Evolutionary conservation across 225 moss, liverwort and hornwort species (phyloP), one percentile per base, ranked within the genome.

Genomic region (Asterella californica): DNA sequence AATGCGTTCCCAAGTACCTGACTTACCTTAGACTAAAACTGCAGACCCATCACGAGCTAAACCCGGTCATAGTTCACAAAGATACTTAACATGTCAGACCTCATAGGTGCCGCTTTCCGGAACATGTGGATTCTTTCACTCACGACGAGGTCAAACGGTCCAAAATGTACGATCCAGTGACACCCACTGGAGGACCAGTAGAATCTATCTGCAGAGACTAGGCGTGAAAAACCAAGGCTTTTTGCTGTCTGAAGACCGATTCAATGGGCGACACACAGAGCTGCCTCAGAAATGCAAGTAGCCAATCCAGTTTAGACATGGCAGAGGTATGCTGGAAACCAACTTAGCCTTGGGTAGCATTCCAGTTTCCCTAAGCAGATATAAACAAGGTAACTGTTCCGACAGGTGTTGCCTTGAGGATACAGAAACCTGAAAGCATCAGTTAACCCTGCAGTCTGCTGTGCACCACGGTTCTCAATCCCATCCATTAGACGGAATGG

Each of bases 291-390:
- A 54, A 30, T 55, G 30, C 79, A 53, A 53, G 27, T 54, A 79
- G 38, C 52, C 50, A 47, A 6, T 50, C 68, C 24, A 54, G 69
- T 54, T 53, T 79, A 70, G 79, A 79, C 54, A 52, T 79, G 68
- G 79, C 50, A 25, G 48, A 79, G 79, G 79, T 79, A 79, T 42
- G 79, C 29, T 78, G 30, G n/a, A 53, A n/a, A n/a, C 50, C 53
- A 34, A 53, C 60, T 1, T 2, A 38, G 53, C 33, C 32, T 32
- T 52, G 52, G 18, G 75, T 53, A 54, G 1, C 18, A 55, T n/a
- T 52, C 27, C 24, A 46, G 5, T 49, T 53, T n/a, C 30, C 53
- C 18, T 9, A 21, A 47, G 22, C 30, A 15, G 42, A 38, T 61
- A n/a, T 22, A 12, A 3, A 66, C 42, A 52, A 52, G 52, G 52